phyloP scores from a whole-genome alignment of 345 rosid genomes.

The Sapria himalayana region DNA sequence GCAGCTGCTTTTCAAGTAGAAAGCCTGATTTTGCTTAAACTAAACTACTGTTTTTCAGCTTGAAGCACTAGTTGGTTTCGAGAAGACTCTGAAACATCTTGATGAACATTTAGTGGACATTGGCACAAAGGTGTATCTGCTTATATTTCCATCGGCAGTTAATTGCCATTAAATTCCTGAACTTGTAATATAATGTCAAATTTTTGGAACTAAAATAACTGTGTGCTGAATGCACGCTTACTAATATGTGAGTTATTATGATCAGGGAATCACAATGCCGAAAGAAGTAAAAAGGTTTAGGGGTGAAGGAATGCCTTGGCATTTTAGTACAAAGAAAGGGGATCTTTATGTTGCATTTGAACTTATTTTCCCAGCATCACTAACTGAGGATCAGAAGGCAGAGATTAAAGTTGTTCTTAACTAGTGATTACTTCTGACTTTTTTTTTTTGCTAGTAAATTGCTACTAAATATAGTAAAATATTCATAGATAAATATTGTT shows the following conservation, averaged over 20 bases:
- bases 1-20: not conserved
- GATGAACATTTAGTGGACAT: conserved; percentile 86
- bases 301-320: conserved; percentile 97
- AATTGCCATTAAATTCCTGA: too few species aligned
- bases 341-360: conserved; percentile 71
- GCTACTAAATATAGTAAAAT: too few species aligned
- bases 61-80: conserved; percentile 94
- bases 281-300: conserved; percentile 75
- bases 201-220: too few species aligned
- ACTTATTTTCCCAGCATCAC: conserved; percentile 69
- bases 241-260: too few species aligned
- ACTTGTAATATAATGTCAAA: too few species aligned
- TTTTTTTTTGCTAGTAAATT: too few species aligned
- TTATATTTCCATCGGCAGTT: not conserved
- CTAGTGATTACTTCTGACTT: conserved; percentile 12
- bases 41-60: conserved; percentile 30
- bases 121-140: conserved; percentile 43
- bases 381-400: conserved; percentile 63
- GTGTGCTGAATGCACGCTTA: too few species aligned
- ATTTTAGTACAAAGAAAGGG: conserved; percentile 69
- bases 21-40: not conserved
- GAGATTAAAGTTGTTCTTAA: conserved; percentile 58
- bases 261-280: conserved; percentile 81
- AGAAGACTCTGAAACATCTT: conserved; percentile 81
- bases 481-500: too few species aligned